Conservation (phyloP, 495 filamentous ascomycete species). For the Penicillium goetzii region DNA sequence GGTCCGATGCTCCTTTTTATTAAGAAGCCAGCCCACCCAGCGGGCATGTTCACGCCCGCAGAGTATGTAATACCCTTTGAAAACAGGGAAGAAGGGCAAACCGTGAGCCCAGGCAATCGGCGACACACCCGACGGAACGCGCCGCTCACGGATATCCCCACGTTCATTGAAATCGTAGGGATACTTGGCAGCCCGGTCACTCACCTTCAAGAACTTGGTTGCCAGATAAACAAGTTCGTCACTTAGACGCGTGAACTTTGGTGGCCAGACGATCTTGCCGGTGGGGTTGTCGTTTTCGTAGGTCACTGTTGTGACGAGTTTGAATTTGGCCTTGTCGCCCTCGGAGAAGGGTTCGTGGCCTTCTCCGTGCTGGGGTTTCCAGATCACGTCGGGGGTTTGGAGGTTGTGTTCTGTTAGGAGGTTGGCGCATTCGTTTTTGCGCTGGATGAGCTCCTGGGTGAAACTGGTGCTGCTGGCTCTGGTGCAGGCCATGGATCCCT, state of each 20-base stretch:
- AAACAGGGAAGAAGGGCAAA: slow-evolving; percentile 29
- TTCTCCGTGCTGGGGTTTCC: background rate
- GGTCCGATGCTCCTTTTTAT: background rate
- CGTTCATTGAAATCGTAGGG: slow-evolving; percentile 26
- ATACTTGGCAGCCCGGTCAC: slow-evolving; percentile 5
- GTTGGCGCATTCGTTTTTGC: background rate
- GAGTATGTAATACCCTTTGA: slow-evolving; percentile 31
- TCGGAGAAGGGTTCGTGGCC: background rate
- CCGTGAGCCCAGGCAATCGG: slow-evolving; percentile 31
- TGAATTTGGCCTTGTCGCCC: background rate
- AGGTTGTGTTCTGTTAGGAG: slow-evolving; percentile 1
- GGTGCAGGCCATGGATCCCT: slow-evolving; percentile 6
- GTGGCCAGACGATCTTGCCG: slow-evolving; percentile 16
- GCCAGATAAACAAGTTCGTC: slow-evolving; percentile 34
- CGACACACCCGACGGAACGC: slow-evolving; percentile 20
- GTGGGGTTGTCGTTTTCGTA: background rate
- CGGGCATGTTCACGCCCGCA: slow-evolving; percentile 21
- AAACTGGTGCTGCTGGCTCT: background rate
- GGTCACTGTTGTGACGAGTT: slow-evolving; percentile 3
- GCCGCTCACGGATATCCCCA: slow-evolving; percentile 22
- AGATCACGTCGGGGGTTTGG: background rate
- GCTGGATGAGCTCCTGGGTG: background rate
- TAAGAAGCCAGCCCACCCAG: slow-evolving; percentile 16
- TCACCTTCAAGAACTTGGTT: slow-evolving; percentile 17
- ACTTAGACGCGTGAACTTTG: slow-evolving; percentile 20